Evolutionary conservation across 345 rosid species (phyloP), one percentile per base, ranked within the genome.

Genomic region (Gossypium raimondii): DNA sequence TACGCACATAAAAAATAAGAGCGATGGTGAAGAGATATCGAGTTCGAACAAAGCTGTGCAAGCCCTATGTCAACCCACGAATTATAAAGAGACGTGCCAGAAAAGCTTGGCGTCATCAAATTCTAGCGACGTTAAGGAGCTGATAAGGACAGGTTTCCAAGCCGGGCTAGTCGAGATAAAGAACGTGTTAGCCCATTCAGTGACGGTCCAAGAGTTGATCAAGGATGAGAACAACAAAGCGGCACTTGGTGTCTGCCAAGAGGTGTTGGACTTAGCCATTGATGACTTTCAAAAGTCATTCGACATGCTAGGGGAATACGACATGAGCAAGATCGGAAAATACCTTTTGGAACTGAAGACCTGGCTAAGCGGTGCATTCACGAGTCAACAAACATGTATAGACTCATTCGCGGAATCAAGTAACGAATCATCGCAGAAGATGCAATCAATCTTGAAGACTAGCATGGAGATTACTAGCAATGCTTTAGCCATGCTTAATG

Each of bases 61-160:
- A 53, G 82, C 89, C 24, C 76, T 94, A 18, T 94, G 98, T 72
- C 81, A 80, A 70, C 87, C 92, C 0, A 85, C 93, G 2, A 93
- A 89, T 53, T 89, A 81, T 60, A 85, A 67, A 44, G 73, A 89
- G 38, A 80, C 90, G 0, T 92, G 98, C 56, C 82, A 82, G 27
- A 50, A 68, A 2, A 86, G 85, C 22, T 20, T 53, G 8, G 58
- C n/a, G 0, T 53, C 58, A 24, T 14, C 18, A 7, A 53, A 53
- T 7, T 53, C 58, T 18, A 53, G 18, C 1, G 58, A 53, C 58
- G 78, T 92, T 9, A 80, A 77, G 11, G 88, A 88, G 63, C 87
- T 94, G 43, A 86, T 92, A 67, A 85, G 79, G 79, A 78, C 81
- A 1, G 83, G 85, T 0, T 85, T 94, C 68, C 69, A 84, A 11